Conservation (phyloP, 257 asterid genomes). For the Nicotiana paniculata region DNA sequence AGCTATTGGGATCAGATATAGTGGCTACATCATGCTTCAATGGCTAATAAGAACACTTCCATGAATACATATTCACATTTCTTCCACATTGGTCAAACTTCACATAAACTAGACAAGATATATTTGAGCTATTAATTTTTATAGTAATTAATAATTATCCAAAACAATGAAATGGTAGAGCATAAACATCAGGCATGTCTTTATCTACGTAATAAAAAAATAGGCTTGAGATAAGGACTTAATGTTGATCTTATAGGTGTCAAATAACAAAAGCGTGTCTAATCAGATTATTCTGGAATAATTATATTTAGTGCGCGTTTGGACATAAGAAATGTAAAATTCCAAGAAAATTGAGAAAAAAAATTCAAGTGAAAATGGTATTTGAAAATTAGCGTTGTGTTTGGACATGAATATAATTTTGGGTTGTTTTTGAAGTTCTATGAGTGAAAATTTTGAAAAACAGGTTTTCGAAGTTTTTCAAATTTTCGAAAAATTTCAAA, state of each 20-base stretch:
- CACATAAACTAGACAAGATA: neutral
- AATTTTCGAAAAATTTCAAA: too few relatives aligned
- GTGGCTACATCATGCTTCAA: neutral
- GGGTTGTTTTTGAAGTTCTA: too few relatives aligned
- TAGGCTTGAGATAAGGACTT: neutral
- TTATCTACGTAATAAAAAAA: neutral
- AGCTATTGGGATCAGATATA: neutral
- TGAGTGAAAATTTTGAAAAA: too few relatives aligned
- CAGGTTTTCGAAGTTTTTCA: too few relatives aligned
- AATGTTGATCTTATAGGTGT: neutral
- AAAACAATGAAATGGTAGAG: neutral
- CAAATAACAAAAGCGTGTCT: too few relatives aligned
- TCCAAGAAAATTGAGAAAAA: too few relatives aligned
- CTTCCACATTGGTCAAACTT: neutral
- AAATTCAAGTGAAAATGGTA: too few relatives aligned
- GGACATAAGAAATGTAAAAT: too few relatives aligned
- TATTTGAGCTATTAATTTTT: neutral
- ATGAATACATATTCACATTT: neutral
- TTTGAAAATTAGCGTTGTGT: too few relatives aligned
- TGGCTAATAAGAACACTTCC: neutral
- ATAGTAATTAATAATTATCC: too few relatives aligned
- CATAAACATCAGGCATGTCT: neutral
- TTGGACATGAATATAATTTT: too few relatives aligned
- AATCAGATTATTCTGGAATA: neutral
- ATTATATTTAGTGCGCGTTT: neutral